Percentiles rank a stretch among this genome's conserved stretches.
These are phyloP conservation scores for Cladosporium sp. DNA, from an alignment of 2,329 filamentous ascomycete species.

Conservation along the genomic window DNA sequence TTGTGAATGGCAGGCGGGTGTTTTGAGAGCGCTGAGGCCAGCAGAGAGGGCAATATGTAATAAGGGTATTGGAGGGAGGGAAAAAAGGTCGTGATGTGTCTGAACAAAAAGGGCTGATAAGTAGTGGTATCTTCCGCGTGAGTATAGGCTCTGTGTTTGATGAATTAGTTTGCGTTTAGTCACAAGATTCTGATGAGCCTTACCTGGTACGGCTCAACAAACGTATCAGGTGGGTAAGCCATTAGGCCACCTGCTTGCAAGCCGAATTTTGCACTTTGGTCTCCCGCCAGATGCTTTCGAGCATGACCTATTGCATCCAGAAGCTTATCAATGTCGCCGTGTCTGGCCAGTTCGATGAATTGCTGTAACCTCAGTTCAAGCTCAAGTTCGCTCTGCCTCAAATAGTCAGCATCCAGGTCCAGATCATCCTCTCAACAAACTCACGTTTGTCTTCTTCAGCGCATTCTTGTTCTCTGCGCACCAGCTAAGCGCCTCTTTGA, in stretches of 20 bases:
- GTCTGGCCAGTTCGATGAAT: constrained; percentile 84
- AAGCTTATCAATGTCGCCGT: constrained; percentile 58
- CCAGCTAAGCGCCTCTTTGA: constrained; percentile 79
- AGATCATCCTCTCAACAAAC: constrained; percentile 24
- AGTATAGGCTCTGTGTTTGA: constrained; percentile 64
- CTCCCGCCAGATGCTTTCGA: constrained; percentile 72
- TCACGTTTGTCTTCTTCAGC: constrained; percentile 77
- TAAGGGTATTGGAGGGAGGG: constrained; percentile 74
- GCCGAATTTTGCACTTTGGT: constrained; percentile 62
- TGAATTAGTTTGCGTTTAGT: neutral
- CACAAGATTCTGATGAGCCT: constrained; percentile 14
- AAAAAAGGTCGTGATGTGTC: constrained; percentile 82
- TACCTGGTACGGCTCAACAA: constrained; percentile 58
- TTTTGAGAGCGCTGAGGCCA: constrained; percentile 91
- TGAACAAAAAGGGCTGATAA: constrained; percentile 76
- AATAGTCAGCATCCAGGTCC: constrained; percentile 10
- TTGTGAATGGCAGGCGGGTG: constrained; percentile 79
- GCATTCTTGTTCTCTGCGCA: constrained; percentile 91
- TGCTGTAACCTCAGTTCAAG: constrained; percentile 92
- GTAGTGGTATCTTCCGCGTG: constrained; percentile 64
- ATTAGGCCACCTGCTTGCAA: constrained; percentile 76
- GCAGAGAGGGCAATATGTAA: constrained; percentile 88
- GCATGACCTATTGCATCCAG: constrained; percentile 78
- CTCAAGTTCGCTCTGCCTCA: constrained; percentile 69
- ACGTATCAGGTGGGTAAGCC: constrained; percentile 63